Percentiles rank a stretch among this genome's conserved stretches.
phyloP scores from a whole-genome alignment of 2,329 filamentous ascomycete genomes.

The Epicoccum sorghinum region DNA sequence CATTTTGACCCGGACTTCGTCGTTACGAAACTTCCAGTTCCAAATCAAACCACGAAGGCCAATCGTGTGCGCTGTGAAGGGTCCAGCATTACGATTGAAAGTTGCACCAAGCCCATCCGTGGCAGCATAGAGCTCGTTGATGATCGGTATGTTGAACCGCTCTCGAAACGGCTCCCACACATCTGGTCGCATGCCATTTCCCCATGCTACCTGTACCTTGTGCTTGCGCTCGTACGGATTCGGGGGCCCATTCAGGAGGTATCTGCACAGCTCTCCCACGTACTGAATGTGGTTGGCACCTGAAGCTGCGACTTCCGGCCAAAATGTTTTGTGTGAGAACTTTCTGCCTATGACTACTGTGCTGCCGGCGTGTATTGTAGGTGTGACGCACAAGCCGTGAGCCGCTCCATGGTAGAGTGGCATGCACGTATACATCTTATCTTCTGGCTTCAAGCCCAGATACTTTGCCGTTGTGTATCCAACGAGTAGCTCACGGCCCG shows the following conservation, averaged over 20 bases:
- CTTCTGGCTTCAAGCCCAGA: constrained; percentile 35
- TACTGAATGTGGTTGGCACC: constrained; percentile 46
- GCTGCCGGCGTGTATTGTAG: constrained; percentile 38
- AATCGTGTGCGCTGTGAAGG: constrained; percentile 43
- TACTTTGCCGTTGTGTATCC: constrained; percentile 32
- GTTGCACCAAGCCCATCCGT: constrained; percentile 47
- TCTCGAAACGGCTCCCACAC: constrained; percentile 50
- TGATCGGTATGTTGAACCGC: constrained; percentile 47
- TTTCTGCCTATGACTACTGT: constrained; percentile 39
- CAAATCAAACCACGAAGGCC: constrained; percentile 45
- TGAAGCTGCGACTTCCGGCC: constrained; percentile 43
- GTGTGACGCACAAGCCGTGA: constrained; percentile 38
- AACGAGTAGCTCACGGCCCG: constrained; percentile 36
- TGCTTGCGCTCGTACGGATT: constrained; percentile 41
- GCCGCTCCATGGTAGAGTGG: constrained; percentile 47
- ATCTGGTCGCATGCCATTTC: constrained; percentile 52
- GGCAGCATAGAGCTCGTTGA: constrained; percentile 49
- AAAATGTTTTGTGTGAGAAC: constrained; percentile 47
- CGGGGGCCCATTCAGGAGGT: constrained; percentile 43
- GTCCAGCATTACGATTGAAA: constrained; percentile 42
- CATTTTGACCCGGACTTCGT: constrained; percentile 45
- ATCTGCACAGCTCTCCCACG: constrained; percentile 47
- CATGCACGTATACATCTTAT: constrained; percentile 47
- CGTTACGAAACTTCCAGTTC: constrained; percentile 36
- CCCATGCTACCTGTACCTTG: constrained; percentile 45